These are phyloP conservation scores for Auricularia sp. DNA, from an alignment of 768 basidiomycete genomes.

Conservation along the genomic window DNA sequence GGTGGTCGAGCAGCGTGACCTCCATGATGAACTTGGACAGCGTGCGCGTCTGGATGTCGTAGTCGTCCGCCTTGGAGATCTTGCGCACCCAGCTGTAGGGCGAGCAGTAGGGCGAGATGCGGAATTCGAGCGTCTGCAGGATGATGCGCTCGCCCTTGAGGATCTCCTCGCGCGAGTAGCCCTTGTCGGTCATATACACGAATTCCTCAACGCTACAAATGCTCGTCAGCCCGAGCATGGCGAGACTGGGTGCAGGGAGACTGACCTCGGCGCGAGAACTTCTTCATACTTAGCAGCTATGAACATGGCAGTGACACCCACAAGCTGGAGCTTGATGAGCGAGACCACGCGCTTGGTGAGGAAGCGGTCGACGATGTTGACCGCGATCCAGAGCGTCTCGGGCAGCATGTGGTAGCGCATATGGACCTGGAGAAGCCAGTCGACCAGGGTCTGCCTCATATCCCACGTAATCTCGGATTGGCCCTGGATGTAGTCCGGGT, in stretches of 20 bases:
- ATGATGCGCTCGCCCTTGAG: constrained; percentile 97
- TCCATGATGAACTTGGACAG: constrained; percentile 97
- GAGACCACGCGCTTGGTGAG: constrained; percentile 81
- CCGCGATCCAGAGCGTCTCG: constrained; percentile 97
- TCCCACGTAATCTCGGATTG: constrained; percentile 68
- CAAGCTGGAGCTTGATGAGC: constrained; percentile 85
- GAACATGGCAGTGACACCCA: constrained; percentile 98
- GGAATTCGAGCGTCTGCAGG: constrained; percentile 89
- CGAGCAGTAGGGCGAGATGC: constrained; percentile 94
- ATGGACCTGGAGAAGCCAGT: constrained; percentile 98
- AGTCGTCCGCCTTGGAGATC: constrained; percentile 98
- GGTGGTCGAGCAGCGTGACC: constrained; percentile 84
- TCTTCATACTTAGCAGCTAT: constrained; percentile 99
- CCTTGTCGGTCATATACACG: constrained; percentile 94
- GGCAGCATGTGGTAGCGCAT: constrained; percentile 98
- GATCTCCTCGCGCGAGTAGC: constrained; percentile 90
- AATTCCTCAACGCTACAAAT: constrained; percentile 74
- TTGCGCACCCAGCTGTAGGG: constrained; percentile 99
- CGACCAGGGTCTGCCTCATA: constrained; percentile 94
- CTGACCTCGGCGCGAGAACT: constrained; percentile 82
- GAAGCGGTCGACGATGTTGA: constrained; percentile 94
- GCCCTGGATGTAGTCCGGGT: constrained; percentile 84
- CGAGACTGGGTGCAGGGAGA: background rate
- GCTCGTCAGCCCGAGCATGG: background rate
- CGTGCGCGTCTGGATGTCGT: constrained; percentile 95